Conservation (phyloP, 306 rosid species). For the Quercus robur region DNA sequence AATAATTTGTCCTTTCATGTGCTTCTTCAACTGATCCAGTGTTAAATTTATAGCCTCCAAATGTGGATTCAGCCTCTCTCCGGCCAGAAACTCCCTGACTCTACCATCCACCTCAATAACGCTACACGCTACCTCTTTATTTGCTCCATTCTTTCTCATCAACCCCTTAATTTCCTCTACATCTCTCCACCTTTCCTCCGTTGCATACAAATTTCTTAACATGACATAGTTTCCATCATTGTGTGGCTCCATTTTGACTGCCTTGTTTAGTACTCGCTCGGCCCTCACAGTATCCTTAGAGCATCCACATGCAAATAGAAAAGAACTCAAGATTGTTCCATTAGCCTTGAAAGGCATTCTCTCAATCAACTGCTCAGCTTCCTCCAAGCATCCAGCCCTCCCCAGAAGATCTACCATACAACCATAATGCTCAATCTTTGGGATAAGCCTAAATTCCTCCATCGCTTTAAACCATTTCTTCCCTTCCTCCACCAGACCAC, state of each 20-base stretch:
- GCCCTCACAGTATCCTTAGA: constrained; percentile 54
- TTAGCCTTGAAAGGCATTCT: constrained; percentile 60
- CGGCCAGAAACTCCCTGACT: constrained; percentile 55
- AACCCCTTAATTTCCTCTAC: constrained; percentile 48
- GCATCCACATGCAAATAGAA: constrained; percentile 60
- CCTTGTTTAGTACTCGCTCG: constrained; percentile 46
- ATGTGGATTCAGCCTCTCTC: constrained; percentile 27
- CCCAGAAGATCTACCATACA: constrained; percentile 76
- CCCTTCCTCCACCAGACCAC: constrained; percentile 73
- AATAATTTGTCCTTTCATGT: constrained; percentile 46
- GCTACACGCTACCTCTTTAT: constrained; percentile 63
- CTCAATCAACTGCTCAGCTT: constrained; percentile 57
- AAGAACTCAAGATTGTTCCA: constrained; percentile 63
- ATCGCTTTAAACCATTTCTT: constrained; percentile 52
- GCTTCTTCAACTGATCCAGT: constrained; percentile 47
- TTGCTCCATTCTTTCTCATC: constrained; percentile 48
- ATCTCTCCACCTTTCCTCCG: constrained; percentile 56
- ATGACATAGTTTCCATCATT: constrained; percentile 52
- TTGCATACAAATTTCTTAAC: constrained; percentile 62
- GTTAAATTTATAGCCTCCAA: constrained; percentile 32
- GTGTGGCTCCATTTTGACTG: constrained; percentile 34
- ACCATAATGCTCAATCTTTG: constrained; percentile 72
- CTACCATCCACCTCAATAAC: constrained; percentile 55
- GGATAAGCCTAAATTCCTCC: constrained; percentile 45
- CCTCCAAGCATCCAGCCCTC: constrained; percentile 66